Percentiles rank a stretch among this genome's conserved stretches.
These are phyloP conservation scores for Fusarium continuum DNA, from an alignment of 2,329 filamentous ascomycete species.

Conservation along the genomic window DNA sequence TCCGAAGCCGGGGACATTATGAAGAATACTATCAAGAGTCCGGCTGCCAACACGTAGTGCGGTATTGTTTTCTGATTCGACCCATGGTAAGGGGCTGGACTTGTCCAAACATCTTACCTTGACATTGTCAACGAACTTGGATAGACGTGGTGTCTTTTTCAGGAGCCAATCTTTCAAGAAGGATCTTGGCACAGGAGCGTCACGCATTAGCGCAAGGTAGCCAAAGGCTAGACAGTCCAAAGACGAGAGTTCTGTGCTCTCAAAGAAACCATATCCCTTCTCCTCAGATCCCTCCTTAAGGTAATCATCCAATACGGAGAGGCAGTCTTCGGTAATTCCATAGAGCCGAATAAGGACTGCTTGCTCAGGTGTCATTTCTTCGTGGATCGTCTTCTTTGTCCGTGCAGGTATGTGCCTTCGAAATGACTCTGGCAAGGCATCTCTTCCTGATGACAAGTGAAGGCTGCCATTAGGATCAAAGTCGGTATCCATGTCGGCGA, in stretches of 20 bases:
- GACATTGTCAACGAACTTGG: conserved; percentile 47
- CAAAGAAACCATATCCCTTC: conserved; percentile 47
- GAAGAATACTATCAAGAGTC: conserved; percentile 48
- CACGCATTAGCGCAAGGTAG: conserved; percentile 78
- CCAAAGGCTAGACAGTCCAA: conserved; percentile 84
- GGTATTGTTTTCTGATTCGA: conserved; percentile 30
- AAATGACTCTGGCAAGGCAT: conserved; percentile 53
- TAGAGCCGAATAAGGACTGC: conserved; percentile 80
- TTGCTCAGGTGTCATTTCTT: conserved; percentile 74
- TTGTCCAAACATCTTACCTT: conserved; percentile 33
- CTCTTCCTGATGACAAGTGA: conserved; percentile 50
- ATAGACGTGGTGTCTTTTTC: conserved; percentile 45
- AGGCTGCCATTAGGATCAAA: conserved; percentile 52
- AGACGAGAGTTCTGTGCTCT: conserved; percentile 38
- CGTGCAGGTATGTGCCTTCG: conserved; percentile 50
- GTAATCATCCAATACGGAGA: conserved; percentile 74
- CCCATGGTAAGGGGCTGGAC: conserved; percentile 43
- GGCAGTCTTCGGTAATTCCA: conserved; percentile 73
- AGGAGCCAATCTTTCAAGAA: conserved; percentile 55
- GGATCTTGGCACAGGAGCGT: conserved; percentile 55
- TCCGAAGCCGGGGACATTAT: conserved; percentile 49
- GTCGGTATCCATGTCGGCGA: conserved; percentile 74
- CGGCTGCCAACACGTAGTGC: conserved; percentile 43
- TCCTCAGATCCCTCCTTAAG: conserved; percentile 39
- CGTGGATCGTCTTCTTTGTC: conserved; percentile 66